These are phyloP conservation scores for Candida tetrigidarum DNA, from an alignment of 1,139 yeast species.

Conservation along the genomic window DNA sequence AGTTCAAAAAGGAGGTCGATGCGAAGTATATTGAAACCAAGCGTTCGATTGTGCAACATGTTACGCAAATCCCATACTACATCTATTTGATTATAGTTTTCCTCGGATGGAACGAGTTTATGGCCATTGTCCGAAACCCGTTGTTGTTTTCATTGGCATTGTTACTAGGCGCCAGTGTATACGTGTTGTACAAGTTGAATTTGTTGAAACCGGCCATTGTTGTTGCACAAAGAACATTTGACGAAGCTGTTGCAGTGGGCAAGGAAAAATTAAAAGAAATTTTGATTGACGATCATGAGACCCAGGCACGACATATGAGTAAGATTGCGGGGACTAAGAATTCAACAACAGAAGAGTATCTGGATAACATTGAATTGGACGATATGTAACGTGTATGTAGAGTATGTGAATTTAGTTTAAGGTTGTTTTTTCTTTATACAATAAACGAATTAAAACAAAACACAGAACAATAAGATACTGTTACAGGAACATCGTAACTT, in stretches of 20 bases:
- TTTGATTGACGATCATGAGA: constrained; percentile 38
- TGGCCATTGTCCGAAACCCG: constrained; percentile 88
- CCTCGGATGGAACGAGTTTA: constrained; percentile 95
- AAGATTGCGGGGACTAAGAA: constrained; percentile 21
- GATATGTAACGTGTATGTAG: constrained; percentile 15
- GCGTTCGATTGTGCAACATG: constrained; percentile 69
- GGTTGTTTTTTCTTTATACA: too few relatives aligned
- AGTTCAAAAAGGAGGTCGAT: constrained; percentile 79
- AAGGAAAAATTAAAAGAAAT: constrained; percentile 62
- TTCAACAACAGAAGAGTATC: constrained; percentile 9
- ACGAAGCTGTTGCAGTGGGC: constrained; percentile 58
- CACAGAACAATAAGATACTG: too few relatives aligned
- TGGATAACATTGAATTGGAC: constrained; percentile 21
- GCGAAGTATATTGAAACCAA: constrained; percentile 85
- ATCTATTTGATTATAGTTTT: constrained; percentile 72
- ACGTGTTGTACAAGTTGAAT: constrained; percentile 70
- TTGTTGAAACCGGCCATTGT: constrained; percentile 75
- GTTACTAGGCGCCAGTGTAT: constrained; percentile 60
- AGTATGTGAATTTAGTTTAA: neutral
- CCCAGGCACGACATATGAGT: constrained; percentile 29
- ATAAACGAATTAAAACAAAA: too few relatives aligned
- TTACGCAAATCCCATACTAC: constrained; percentile 83
- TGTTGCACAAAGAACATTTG: constrained; percentile 59
- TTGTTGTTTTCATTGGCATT: constrained; percentile 65
- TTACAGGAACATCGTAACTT: too few relatives aligned